Evolutionary conservation across 2,329 filamentous ascomycete genomes (phyloP), one percentile per base, ranked within the genome.

Genomic region (Fusarium bulbicola): DNA sequence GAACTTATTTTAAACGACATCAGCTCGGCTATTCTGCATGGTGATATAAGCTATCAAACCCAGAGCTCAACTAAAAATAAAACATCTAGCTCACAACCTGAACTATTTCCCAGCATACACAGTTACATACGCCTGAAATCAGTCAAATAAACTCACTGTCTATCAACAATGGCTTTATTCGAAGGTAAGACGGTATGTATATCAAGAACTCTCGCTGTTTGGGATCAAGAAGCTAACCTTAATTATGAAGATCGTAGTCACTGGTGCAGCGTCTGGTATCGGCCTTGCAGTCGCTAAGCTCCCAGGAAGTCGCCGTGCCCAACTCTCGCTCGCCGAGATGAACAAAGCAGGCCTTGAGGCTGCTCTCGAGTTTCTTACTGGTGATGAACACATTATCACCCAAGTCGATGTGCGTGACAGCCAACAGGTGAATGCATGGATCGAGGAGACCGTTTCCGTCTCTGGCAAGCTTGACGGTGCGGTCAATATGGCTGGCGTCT

Each of bases 11-110:
- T 21, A 47, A 7, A 49, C 7, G 7, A 5, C 20, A 18, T 4
- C 4, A 4, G 10, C 10, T 16, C 20, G 16, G 10, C 6, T 16
- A 6, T 12, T 16, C 0, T 5, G 0, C 4, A 16, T n/a, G 13
- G 2, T 12, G 10, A 30, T 13, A 7, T 9, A n/a, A 32, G 5
- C 1, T 16, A 15, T 49, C 10, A 16, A 10, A 1, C 7, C 30
- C 4, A 24, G 24, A 24, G 3, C 24, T 24, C 3, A 24, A 24
- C 24, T 24, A 24, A 24, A 24, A 24, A 24, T 24, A 24, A 24
- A 24, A 24, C 24, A 24, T 24, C 24, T 24, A 12, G 1, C 20
- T 13, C 4, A 7, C 14, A 10, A 2, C 12, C 4, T 10, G 7
- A 11, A 13, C 1, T 14, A 16, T 18, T 7, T 6, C 3, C 7